Evolutionary conservation across 768 basidiomycete genomes (phyloP).

Genomic region (Artomyces pyxidatus): DNA sequence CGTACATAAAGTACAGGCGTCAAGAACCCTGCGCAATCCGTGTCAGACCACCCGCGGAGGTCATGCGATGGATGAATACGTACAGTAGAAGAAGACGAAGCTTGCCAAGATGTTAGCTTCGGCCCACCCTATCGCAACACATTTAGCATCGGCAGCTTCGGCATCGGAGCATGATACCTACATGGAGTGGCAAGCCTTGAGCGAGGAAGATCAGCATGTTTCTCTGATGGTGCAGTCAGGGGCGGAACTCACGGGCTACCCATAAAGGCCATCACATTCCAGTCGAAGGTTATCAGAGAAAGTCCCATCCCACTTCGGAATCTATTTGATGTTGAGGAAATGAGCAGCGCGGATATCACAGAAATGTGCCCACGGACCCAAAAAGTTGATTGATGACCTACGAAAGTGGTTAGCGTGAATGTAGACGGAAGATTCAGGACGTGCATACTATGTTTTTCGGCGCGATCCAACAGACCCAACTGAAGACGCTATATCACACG

Average conservation of each 20-base stretch:
- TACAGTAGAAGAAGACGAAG: constrained; percentile 35
- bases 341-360: neutral
- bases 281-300: constrained; percentile 30
- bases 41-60: neutral
- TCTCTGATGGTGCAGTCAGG: too few species aligned
- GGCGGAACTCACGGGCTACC: constrained; percentile 25
- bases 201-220: neutral
- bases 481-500: constrained; percentile 19
- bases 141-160: neutral
- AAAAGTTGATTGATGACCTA: constrained; percentile 40
- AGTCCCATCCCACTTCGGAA: constrained; percentile 21
- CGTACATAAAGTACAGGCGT: constrained; percentile 25
- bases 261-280: constrained; percentile 31
- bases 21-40: constrained; percentile 24
- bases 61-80: constrained; percentile 10
- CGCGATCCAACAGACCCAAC: constrained; percentile 39
- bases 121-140: constrained; percentile 19
- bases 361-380: constrained; percentile 33
- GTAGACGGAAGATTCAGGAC: neutral
- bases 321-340: neutral
- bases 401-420: constrained; percentile 1
- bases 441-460: constrained; percentile 27
- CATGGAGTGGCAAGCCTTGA: constrained; percentile 28
- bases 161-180: neutral
- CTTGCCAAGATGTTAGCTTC: constrained; percentile 26